phyloP scores from a whole-genome alignment of 805 yeast genomes.

The Spathaspora gorwiae region DNA sequence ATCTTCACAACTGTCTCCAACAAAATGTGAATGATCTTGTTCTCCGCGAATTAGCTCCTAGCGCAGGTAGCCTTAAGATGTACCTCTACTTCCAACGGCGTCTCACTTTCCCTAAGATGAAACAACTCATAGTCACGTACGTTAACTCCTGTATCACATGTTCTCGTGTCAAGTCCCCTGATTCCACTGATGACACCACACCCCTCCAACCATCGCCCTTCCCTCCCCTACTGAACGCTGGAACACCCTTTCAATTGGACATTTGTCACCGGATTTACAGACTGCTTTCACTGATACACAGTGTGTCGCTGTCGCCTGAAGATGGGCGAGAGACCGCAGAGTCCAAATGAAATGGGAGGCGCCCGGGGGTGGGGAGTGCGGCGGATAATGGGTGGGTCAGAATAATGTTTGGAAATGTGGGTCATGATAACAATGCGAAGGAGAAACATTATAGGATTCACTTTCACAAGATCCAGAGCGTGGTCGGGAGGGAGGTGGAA shows the following conservation, averaged over 20 bases:
- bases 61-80: background rate
- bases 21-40: background rate
- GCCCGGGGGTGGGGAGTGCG: no score
- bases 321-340: no score
- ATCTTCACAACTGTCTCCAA: background rate
- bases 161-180: background rate
- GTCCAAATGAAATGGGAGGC: no score
- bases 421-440: no score
- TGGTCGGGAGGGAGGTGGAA: no score
- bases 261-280: background rate
- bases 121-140: background rate
- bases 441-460: no score
- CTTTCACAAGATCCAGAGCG: no score
- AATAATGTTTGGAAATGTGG: no score
- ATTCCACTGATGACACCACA: background rate
- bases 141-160: background rate
- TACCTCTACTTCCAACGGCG: background rate
- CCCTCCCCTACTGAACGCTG: background rate
- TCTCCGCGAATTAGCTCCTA: background rate
- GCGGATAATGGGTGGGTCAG: no score
- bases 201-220: background rate
- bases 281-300: no score
- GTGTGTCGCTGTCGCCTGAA: no score
- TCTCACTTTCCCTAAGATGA: background rate
- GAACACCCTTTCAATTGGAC: background rate